Evolutionary conservation across 768 basidiomycete species (phyloP).

Genomic region (Peribolospora baueri): DNA sequence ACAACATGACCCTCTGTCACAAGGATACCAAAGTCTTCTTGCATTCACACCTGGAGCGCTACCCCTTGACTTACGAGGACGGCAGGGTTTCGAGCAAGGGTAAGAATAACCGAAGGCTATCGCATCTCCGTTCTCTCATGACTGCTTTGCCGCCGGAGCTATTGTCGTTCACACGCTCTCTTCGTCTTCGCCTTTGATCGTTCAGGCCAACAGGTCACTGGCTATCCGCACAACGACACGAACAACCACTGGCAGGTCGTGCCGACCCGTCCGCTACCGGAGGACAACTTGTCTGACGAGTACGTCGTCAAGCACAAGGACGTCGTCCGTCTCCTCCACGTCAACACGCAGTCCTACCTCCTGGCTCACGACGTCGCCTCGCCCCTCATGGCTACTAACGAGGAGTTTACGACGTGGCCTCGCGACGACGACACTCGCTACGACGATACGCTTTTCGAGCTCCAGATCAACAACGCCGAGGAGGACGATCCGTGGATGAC

Average conservation of each 20-base stretch:
- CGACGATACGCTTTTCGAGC: conserved; percentile 70
- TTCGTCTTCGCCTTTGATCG: background rate
- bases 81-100: conserved; percentile 37
- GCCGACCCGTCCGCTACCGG: conserved; percentile 82
- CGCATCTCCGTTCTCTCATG: background rate
- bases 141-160: background rate
- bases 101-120: background rate
- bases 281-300: conserved; percentile 49
- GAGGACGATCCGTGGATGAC: conserved; percentile 72
- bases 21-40: conserved; percentile 80
- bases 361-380: conserved; percentile 95
- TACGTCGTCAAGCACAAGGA: conserved; percentile 78
- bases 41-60: conserved; percentile 74
- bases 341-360: conserved; percentile 55
- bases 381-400: conserved; percentile 88
- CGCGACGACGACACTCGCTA: conserved; percentile 28
- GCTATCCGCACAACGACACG: conserved; percentile 73
- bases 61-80: conserved; percentile 84
- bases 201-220: conserved; percentile 80
- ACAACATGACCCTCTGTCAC: conserved; percentile 64
- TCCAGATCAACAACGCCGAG: conserved; percentile 45
- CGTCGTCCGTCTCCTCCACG: conserved; percentile 64
- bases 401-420: conserved; percentile 80
- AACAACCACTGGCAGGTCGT: conserved; percentile 93
- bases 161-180: background rate